phyloP scores from a whole-genome alignment of 768 basidiomycete species.

The Lyophyllum semitale region DNA sequence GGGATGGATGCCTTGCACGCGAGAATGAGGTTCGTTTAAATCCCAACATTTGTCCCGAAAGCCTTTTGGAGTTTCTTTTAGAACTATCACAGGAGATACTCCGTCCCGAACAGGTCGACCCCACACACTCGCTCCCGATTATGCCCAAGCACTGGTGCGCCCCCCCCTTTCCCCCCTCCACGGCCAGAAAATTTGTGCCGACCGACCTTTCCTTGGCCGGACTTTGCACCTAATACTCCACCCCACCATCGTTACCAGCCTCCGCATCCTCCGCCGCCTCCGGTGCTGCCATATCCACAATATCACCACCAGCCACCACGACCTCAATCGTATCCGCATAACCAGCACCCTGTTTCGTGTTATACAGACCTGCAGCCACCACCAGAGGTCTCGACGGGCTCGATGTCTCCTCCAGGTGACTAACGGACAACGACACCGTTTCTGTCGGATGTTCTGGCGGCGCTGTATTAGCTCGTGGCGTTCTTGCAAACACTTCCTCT shows the following conservation, averaged over 20 bases:
- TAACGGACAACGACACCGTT: slow-evolving; percentile 58
- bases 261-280: slow-evolving; percentile 10
- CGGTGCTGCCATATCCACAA: slow-evolving; percentile 18
- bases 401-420: slow-evolving; percentile 61
- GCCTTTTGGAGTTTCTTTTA: slow-evolving; percentile 19
- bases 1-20: slow-evolving; percentile 61
- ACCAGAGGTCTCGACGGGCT: slow-evolving; percentile 80
- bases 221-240: slow-evolving; percentile 52
- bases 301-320: slow-evolving; percentile 11
- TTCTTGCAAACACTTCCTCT: slow-evolving; percentile 75
- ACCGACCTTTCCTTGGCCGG: slow-evolving; percentile 58
- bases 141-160: slow-evolving; percentile 30
- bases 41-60: not conserved
- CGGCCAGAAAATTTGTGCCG: slow-evolving; percentile 26
- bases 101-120: slow-evolving; percentile 52
- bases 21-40: slow-evolving; percentile 55
- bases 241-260: slow-evolving; percentile 24
- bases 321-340: slow-evolving; percentile 21
- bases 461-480: slow-evolving; percentile 62
- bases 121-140: slow-evolving; percentile 38
- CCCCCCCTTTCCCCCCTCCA: slow-evolving; percentile 33
- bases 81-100: slow-evolving; percentile 63
- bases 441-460: slow-evolving; percentile 50
- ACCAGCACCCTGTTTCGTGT: slow-evolving; percentile 17
- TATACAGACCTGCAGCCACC: no score